These are phyloP conservation scores for Choricystis sp. DNA, from an alignment of 139 green algal species.

Conservation along the genomic window DNA sequence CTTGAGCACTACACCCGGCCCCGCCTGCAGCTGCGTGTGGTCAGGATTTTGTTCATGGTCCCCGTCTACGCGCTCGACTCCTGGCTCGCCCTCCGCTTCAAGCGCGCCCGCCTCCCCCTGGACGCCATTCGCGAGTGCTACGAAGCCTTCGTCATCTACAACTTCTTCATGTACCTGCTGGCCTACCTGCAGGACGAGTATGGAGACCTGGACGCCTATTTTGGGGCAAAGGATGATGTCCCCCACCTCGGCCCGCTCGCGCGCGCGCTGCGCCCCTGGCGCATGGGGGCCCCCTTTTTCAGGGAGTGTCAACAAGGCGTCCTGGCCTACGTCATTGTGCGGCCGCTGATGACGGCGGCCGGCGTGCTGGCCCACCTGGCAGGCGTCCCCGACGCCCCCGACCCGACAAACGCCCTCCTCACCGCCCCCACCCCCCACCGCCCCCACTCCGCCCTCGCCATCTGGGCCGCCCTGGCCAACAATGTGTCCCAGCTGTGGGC, in stretches of 20 bases:
- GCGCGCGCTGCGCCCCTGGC: constrained; percentile 21
- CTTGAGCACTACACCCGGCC: constrained; percentile 82
- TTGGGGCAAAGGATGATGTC: constrained; percentile 31
- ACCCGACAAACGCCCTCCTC: constrained; percentile 1
- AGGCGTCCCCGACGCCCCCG: not conserved
- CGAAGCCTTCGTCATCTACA: constrained; percentile 90
- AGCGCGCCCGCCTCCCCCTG: constrained; percentile 36
- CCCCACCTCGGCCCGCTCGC: constrained; percentile 49
- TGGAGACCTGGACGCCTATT: constrained; percentile 45
- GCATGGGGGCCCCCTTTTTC: constrained; percentile 45
- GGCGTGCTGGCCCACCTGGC: constrained; percentile 41
- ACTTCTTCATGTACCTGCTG: constrained; percentile 85
- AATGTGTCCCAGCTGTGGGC: constrained; percentile 78
- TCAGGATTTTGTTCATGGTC: constrained; percentile 83
- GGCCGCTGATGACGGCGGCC: constrained; percentile 52
- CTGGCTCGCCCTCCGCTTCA: constrained; percentile 71
- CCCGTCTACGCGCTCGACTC: constrained; percentile 78
- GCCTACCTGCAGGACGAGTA: constrained; percentile 67
- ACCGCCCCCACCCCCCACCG: constrained; percentile 59
- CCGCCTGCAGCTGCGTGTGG: constrained; percentile 70
- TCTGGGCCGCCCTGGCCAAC: constrained; percentile 63
- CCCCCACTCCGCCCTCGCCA: constrained; percentile 45
- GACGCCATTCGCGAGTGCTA: constrained; percentile 80
- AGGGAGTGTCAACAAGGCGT: constrained; percentile 65
- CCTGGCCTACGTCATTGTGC: constrained; percentile 83